Conservation (phyloP, 2,329 filamentous ascomycete species). For the Ascochyta clinopodiicola region DNA sequence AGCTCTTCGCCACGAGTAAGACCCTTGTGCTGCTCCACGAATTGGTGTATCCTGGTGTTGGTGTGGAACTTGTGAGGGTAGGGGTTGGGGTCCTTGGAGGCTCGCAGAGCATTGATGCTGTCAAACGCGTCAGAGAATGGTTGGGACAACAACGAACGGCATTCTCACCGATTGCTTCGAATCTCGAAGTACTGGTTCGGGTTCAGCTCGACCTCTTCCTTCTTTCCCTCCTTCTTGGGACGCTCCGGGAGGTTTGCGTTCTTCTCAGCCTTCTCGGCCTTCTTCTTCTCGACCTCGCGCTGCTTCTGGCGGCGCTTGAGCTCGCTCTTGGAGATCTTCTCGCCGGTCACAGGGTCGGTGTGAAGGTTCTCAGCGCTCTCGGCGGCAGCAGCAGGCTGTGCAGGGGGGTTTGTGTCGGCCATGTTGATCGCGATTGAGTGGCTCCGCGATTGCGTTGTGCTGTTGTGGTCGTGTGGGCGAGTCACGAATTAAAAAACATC, state of each 20-base stretch:
- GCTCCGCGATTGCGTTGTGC: conserved; percentile 12
- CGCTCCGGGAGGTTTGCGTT: conserved; percentile 60
- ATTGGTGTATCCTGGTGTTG: conserved; percentile 81
- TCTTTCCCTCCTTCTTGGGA: conserved; percentile 64
- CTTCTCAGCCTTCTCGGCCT: conserved; percentile 79
- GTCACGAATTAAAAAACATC: conserved; percentile 17
- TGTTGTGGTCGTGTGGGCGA: conserved; percentile 27
- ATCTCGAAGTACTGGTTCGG: conserved; percentile 97
- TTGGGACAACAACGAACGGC: too few relatives aligned
- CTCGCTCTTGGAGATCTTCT: conserved; percentile 67
- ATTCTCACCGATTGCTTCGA: conserved; percentile 52
- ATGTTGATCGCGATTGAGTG: conserved; percentile 35
- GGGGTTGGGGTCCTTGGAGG: conserved; percentile 76
- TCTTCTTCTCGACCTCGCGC: conserved; percentile 87
- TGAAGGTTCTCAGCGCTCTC: conserved; percentile 67
- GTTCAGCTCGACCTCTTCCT: conserved; percentile 70
- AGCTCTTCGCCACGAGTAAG: conserved; percentile 88
- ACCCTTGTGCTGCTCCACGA: conserved; percentile 76
- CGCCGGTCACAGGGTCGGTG: conserved; percentile 91
- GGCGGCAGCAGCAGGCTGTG: conserved; percentile 31
- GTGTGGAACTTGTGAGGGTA: conserved; percentile 93
- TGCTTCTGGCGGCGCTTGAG: conserved; percentile 96
- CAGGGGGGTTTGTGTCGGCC: conserved; percentile 41
- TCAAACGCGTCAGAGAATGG: conserved; percentile 50
- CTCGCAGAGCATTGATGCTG: conserved; percentile 76